Percentiles rank a stretch among this genome's conserved stretches.
These are phyloP conservation scores for Dalbergia cultrata DNA, from an alignment of 306 rosid species.

Conservation along the genomic window DNA sequence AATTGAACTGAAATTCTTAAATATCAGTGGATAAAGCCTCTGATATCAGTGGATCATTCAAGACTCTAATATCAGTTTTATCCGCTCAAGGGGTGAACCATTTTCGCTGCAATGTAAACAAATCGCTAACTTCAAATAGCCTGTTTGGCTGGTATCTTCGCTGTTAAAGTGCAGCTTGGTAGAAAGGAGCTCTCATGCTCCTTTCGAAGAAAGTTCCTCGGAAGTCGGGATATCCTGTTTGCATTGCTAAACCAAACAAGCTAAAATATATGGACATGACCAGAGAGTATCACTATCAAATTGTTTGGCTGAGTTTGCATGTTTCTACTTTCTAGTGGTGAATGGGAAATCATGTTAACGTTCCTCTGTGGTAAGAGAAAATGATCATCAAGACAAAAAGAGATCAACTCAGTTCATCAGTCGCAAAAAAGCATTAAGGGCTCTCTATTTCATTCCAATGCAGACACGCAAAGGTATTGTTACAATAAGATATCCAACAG, in stretches of 20 bases:
- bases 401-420: background rate
- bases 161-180: too few species aligned
- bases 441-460: background rate
- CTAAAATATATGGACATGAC: background rate
- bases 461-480: background rate
- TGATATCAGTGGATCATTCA: background rate
- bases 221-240: too few species aligned
- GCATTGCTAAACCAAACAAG: too few species aligned
- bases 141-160: too few species aligned
- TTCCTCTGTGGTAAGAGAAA: background rate
- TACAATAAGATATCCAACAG: background rate
- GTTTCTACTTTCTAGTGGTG: background rate
- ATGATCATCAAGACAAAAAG: slow-evolving; percentile 24
- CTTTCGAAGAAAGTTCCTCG: too few species aligned
- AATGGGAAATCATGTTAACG: background rate
- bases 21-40: background rate
- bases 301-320: background rate
- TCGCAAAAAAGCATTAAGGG: background rate
- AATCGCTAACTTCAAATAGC: slow-evolving; percentile 3
- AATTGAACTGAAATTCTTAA: slow-evolving; percentile 10
- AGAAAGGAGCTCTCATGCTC: too few species aligned
- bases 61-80: slow-evolving; percentile 22
- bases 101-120: slow-evolving; percentile 16
- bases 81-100: background rate
- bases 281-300: background rate